Evolutionary conservation across 176 grass and related monocot species (phyloP).

Genomic region (Elymus sibiricus): DNA sequence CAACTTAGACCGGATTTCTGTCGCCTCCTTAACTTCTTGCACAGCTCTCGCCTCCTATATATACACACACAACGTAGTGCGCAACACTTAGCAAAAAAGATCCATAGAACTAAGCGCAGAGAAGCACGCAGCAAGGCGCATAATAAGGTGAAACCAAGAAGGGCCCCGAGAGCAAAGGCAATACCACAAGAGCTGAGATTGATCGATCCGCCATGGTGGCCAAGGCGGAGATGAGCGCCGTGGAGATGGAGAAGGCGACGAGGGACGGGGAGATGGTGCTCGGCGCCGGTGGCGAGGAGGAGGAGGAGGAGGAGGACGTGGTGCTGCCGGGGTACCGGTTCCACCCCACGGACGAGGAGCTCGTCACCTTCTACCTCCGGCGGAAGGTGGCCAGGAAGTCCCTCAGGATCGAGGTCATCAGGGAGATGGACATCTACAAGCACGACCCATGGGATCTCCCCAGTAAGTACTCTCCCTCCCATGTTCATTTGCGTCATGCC

Average conservation of each 20-base stretch:
- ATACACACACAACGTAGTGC: too few relatives aligned
- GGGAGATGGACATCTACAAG: conserved; percentile 89
- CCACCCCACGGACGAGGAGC: conserved; percentile 94
- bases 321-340: conserved; percentile 93
- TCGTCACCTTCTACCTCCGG: conserved; percentile 78
- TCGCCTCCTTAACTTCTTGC: too few relatives aligned
- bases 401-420: conserved; percentile 78
- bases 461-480: conserved; percentile 32
- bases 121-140: neutral
- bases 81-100: too few relatives aligned
- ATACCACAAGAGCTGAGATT: neutral
- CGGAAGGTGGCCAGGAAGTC: conserved; percentile 73
- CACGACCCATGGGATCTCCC: conserved; percentile 91
- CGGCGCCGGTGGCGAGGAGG: neutral
- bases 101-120: neutral
- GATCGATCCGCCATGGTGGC: conserved; percentile 13
- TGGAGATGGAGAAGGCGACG: conserved; percentile 30
- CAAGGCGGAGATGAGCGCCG: conserved; percentile 18
- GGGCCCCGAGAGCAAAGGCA: neutral
- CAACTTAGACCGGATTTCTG: too few relatives aligned
- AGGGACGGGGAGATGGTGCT: conserved; percentile 22
- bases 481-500: neutral
- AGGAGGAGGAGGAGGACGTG: conserved; percentile 32
- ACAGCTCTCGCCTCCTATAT: too few relatives aligned
- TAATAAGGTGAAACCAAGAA: neutral